phyloP scores from a whole-genome alignment of 1,139 yeast genomes.

The Suhomyces chickasaworum region DNA sequence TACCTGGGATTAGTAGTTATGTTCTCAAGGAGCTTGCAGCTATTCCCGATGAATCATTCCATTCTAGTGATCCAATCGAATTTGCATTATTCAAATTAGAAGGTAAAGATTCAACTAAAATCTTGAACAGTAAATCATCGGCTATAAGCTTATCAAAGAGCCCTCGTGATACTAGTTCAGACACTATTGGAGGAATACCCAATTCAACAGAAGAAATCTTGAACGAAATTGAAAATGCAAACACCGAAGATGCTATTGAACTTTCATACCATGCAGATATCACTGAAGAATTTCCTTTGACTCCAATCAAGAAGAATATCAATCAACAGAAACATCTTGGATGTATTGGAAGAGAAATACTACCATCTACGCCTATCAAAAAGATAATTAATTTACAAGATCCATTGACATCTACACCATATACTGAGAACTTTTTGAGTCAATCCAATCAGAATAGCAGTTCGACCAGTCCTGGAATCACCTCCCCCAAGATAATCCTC shows the following conservation, averaged over 20 bases:
- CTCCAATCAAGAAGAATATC: slow-evolving; percentile 21
- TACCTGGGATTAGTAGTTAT: slow-evolving; percentile 64
- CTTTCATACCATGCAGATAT: slow-evolving; percentile 23
- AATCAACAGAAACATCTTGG: not conserved
- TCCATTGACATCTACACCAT: slow-evolving; percentile 22
- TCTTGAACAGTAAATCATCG: slow-evolving; percentile 1
- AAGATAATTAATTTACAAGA: slow-evolving; percentile 4
- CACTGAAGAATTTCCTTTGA: slow-evolving; percentile 33
- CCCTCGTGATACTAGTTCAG: slow-evolving; percentile 6
- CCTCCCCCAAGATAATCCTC: slow-evolving; percentile 39
- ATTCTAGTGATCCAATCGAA: slow-evolving; percentile 62
- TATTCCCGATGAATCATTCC: slow-evolving; percentile 74
- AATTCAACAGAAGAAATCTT: slow-evolving; percentile 39
- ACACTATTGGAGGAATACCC: slow-evolving; percentile 5
- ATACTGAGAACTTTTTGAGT: slow-evolving; percentile 12
- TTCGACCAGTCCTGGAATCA: slow-evolving; percentile 18
- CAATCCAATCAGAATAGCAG: slow-evolving; percentile 13
- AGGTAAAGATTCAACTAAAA: slow-evolving; percentile 49
- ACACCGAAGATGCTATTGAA: slow-evolving; percentile 38
- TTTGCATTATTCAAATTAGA: slow-evolving; percentile 76
- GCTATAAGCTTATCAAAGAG: not conserved
- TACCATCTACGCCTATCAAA: slow-evolving; percentile 10
- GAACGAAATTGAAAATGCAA: slow-evolving; percentile 44
- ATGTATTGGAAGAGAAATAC: not conserved
- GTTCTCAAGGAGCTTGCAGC: slow-evolving; percentile 74